Base-by-base conservation (phyloP, 306 rosid species). In the Prunus davidiana region DNA sequence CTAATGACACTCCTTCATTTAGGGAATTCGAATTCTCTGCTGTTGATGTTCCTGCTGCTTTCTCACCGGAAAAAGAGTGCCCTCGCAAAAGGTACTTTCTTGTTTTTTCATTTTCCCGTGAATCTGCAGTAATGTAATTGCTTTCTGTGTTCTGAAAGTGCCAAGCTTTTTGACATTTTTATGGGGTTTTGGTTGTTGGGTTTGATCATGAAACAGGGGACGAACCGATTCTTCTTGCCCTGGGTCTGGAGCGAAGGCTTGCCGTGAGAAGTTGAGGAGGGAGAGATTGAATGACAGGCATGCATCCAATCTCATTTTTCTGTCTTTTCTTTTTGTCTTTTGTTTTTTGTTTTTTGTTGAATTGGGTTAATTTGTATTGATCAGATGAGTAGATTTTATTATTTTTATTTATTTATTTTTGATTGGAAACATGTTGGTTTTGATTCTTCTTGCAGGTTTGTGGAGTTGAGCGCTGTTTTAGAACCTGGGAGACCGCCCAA, bases 261-360 rank as follows among this genome's bases (percentile, higher is more conserved):
- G 91, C 84, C 97, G 96, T 5, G 99, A 92, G 91, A 92, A 82
- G 80, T 74, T 89, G 91, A 87, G 99, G 72, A 87, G 97, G 84
- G 97, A 84, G 79, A 89, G 71, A 81, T 84, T 95, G 86, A 92
- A 95, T 86, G 97, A 95, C 88, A 91, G 91, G 99, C 78, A 87
- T 64, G 69, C 63, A 52, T 78, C 63, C 27, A 50, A 56, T 75
- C 68, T 52, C 66, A 15, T 69, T 68, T 41, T 30, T 41, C 20
- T 2, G 15, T 68, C 19, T 12, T 66, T 86, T 51, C 52, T 20
- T 63, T 57, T 78, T 25, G 34, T 24, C n/a, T 25, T 11, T 32
- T 20, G 34, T 24, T 32, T 25, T 11, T 32, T 32, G 7, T 32
- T 32, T 49, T 16, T 6, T 72, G 14, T 20, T 28, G 50, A 12